Evolutionary conservation across 2,329 filamentous ascomycete species (phyloP).

Genomic region (Colletotrichum tamarilloi): DNA sequence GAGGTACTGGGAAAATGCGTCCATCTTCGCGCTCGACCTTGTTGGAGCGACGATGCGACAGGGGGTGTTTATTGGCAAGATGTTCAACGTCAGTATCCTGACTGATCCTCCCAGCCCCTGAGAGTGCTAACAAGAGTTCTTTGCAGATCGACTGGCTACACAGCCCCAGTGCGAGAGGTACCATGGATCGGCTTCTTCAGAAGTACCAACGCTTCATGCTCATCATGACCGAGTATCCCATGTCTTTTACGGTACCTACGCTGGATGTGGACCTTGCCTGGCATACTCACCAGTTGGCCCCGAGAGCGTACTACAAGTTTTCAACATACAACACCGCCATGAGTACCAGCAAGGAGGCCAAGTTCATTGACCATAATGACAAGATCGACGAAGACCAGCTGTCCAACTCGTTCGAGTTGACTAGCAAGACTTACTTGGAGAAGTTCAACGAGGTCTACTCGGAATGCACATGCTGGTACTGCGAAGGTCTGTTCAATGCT

Average conservation of each 20-base stretch:
- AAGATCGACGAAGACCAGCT: slow-evolving; percentile 79
- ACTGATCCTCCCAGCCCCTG: background rate
- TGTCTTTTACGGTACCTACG: slow-evolving; percentile 71
- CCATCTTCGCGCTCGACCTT: slow-evolving; percentile 73
- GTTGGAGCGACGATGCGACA: slow-evolving; percentile 74
- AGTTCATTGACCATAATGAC: slow-evolving; percentile 85
- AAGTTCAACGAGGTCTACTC: slow-evolving; percentile 75
- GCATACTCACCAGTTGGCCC: slow-evolving; percentile 84
- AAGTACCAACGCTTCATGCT: slow-evolving; percentile 75
- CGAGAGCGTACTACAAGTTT: slow-evolving; percentile 70
- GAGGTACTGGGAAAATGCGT: slow-evolving; percentile 76
- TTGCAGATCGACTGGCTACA: slow-evolving; percentile 78
- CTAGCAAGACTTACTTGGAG: slow-evolving; percentile 75
- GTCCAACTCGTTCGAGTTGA: slow-evolving; percentile 76
- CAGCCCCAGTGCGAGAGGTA: slow-evolving; percentile 71
- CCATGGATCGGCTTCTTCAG: slow-evolving; percentile 71
- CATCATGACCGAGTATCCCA: slow-evolving; percentile 63
- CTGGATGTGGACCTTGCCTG: slow-evolving; percentile 81
- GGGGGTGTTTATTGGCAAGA: slow-evolving; percentile 76
- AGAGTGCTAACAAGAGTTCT: background rate
- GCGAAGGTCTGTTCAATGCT: slow-evolving; percentile 62
- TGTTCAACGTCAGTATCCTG: slow-evolving; percentile 61
- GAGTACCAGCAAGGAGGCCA: slow-evolving; percentile 47
- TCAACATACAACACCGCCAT: slow-evolving; percentile 48
- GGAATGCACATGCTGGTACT: slow-evolving; percentile 87